Percentiles rank a stretch among this genome's conserved stretches.
Conservation (phyloP, 176 grass and related monocot genomes). For the Ananas comosus region DNA sequence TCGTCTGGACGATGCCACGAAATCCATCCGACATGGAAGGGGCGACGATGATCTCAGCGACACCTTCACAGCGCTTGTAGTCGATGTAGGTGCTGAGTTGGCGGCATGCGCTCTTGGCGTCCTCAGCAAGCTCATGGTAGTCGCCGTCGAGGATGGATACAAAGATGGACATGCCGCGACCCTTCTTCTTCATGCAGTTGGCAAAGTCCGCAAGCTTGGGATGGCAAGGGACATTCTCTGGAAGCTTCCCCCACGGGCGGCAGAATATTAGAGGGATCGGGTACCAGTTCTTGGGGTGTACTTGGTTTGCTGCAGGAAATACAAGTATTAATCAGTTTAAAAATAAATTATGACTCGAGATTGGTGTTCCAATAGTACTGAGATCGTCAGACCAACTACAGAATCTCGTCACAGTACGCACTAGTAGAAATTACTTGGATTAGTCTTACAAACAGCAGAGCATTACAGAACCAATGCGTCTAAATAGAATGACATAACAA, state of each 20-base stretch:
- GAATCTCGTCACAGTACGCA: too few species aligned
- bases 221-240: constrained; percentile 93
- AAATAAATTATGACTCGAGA: too few species aligned
- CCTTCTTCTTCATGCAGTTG: constrained; percentile 99
- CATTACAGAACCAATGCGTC: not conserved
- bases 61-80: constrained; percentile 90
- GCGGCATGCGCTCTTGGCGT: constrained; percentile 74
- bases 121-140: constrained; percentile 85
- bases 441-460: too few species aligned
- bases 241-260: constrained; percentile 97
- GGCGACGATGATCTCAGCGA: constrained; percentile 87
- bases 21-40: constrained; percentile 91
- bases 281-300: constrained; percentile 99
- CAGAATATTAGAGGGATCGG: constrained; percentile 96
- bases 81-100: constrained; percentile 86
- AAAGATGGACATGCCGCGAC: constrained; percentile 97
- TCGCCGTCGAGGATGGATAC: constrained; percentile 89
- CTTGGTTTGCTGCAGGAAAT: constrained; percentile 69
- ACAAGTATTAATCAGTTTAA: not conserved
- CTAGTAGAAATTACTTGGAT: too few species aligned
- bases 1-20: constrained; percentile 81
- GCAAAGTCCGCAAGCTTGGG: constrained; percentile 98
- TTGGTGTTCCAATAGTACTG: too few species aligned
- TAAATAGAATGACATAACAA: too few species aligned
- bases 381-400: too few species aligned